Evolutionary conservation across 108 stramenopile genomes (phyloP).

Genomic region (Nitzschia inconspicua): DNA sequence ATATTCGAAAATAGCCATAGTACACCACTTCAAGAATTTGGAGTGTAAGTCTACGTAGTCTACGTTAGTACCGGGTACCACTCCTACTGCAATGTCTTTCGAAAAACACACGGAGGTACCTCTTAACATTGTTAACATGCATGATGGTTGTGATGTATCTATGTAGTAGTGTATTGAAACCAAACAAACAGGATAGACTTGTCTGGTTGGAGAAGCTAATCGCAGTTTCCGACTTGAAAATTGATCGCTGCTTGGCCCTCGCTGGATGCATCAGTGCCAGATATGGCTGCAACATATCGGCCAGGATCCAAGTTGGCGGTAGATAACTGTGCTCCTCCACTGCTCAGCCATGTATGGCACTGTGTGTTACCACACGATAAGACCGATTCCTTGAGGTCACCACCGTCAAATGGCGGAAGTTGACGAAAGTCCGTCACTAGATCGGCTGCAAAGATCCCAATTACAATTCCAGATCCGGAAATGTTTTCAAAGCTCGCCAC

Average conservation of each 20-base stretch:
- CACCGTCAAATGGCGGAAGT: constrained; percentile 4
- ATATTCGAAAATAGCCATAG: no score
- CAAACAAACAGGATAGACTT: no score
- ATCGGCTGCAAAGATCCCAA: neutral
- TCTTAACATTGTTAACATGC: no score
- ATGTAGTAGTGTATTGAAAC: no score
- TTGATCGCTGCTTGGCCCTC: neutral
- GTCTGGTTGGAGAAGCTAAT: no score
- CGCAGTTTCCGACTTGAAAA: constrained; percentile 6
- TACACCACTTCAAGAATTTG: no score
- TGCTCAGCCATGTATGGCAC: neutral
- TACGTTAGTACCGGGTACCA: no score
- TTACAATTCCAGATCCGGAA: neutral
- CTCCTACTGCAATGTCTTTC: no score
- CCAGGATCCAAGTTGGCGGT: neutral
- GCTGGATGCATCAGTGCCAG: neutral
- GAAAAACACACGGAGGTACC: no score
- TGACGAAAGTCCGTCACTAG: neutral
- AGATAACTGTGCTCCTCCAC: neutral
- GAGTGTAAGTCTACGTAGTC: no score
- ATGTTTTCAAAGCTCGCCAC: neutral
- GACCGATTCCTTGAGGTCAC: constrained; percentile 3
- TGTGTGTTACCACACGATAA: constrained; percentile 1
- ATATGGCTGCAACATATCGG: neutral
- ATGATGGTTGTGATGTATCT: no score